Base-by-base conservation (phyloP, 768 basidiomycete genomes). In the Dentipellis fragilis region DNA sequence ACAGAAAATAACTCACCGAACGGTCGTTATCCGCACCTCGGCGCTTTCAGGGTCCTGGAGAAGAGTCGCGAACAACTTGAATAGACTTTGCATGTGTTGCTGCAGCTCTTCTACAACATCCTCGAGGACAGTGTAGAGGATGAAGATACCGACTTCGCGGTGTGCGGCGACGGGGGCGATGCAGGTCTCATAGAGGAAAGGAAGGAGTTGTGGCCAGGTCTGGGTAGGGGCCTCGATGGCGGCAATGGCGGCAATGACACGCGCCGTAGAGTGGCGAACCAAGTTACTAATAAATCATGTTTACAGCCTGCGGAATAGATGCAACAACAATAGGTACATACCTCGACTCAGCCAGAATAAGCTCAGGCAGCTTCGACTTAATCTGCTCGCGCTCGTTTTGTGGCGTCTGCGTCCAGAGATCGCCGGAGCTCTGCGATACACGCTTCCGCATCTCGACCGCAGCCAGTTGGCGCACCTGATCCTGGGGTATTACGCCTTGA, bases 391-490 rank as follows among this genome's bases (percentile, higher is more conserved):
- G 85, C 58, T 85, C 75, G 38, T 76, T 73, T 66, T 80, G 78
- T 37, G 81, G 71, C 29, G 91, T 77, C 55, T 80, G 74, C 17
- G 81, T 74, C 96, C 96, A 99, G 35, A 94, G 71, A 67, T 79
- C 81, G 51, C 87, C 88, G 62, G 86, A 89, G 64, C 85, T 85
- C 67, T 83, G 80, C 23, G 78, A 69, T 58, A 97, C 81, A 56
- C 95, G 89, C 77, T 99, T 99, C 63, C 95, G 81, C 68, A 97
- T 78, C 72, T 99, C 96, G 54, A 97, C 93, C 8, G 94, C 93
- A 49, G 94, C 91, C 19, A 99, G 80, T 82, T 99, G 96, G 58
- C 93, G 89, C 59, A 97, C 84, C 94, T 99, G 52, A 42, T 49
- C 12, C 49, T 21, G 19, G 9, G 19, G 12, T 52, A 50, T 14